Evolutionary conservation across 495 filamentous ascomycete genomes (phyloP).

Genomic region (Penicillium canescens): DNA sequence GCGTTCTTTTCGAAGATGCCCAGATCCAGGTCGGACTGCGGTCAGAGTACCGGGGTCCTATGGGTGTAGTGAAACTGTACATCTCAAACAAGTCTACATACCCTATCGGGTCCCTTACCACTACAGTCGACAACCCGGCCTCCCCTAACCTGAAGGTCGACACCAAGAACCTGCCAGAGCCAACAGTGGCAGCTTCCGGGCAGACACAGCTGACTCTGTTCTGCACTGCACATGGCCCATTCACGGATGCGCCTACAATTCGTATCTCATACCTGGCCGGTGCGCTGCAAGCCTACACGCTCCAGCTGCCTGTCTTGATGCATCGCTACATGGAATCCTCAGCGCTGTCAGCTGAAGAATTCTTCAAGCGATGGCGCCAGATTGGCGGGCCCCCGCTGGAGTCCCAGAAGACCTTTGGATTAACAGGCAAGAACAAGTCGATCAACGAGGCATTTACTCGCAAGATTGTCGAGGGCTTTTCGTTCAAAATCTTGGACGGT

Average conservation of each 20-base stretch:
- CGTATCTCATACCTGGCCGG: slow-evolving; percentile 93
- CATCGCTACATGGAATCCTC: slow-evolving; percentile 98
- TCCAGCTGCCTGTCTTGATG: slow-evolving; percentile 83
- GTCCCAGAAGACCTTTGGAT: slow-evolving; percentile 78
- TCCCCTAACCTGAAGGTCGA: slow-evolving; percentile 76
- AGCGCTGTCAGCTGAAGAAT: slow-evolving; percentile 79
- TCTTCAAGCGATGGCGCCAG: slow-evolving; percentile 99
- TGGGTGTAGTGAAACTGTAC: slow-evolving; percentile 94
- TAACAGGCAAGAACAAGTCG: slow-evolving; percentile 48
- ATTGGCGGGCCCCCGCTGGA: slow-evolving; percentile 89
- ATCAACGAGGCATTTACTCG: slow-evolving; percentile 59
- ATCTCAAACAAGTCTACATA: slow-evolving; percentile 90
- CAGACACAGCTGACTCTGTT: slow-evolving; percentile 95
- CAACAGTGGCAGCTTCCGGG: slow-evolving; percentile 65
- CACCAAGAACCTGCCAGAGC: slow-evolving; percentile 85
- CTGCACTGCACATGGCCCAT: slow-evolving; percentile 82
- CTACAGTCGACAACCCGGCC: slow-evolving; percentile 80
- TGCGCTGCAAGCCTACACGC: slow-evolving; percentile 86
- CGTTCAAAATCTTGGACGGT: slow-evolving; percentile 80
- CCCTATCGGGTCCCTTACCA: slow-evolving; percentile 85
- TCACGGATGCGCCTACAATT: slow-evolving; percentile 84
- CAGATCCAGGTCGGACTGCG: slow-evolving; percentile 93
- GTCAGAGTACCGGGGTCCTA: slow-evolving; percentile 88
- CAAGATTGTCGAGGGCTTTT: slow-evolving; percentile 72
- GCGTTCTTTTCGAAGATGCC: slow-evolving; percentile 89